Percentiles rank a stretch among this genome's conserved stretches.
These are phyloP conservation scores for Lecanicillium sp. DNA, from an alignment of 2,329 filamentous ascomycete genomes.

Conservation along the genomic window DNA sequence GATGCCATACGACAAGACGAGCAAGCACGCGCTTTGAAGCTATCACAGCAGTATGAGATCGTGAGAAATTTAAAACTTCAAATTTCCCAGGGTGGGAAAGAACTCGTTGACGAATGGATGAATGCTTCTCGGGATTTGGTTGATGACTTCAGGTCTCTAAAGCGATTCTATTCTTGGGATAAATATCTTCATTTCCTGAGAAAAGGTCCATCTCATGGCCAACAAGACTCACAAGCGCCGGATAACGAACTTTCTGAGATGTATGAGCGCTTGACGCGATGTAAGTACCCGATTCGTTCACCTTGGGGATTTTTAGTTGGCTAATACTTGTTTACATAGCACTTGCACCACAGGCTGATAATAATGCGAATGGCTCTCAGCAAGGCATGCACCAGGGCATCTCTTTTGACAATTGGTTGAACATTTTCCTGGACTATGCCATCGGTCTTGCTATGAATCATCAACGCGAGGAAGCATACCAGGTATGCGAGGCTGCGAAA, in stretches of 20 bases:
- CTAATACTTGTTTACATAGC: conserved; percentile 19
- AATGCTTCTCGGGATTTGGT: conserved; percentile 52
- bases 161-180: conserved; percentile 61
- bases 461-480: conserved; percentile 67
- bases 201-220: conserved; percentile 21
- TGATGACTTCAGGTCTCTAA: conserved; percentile 58
- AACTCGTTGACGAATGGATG: conserved; percentile 50
- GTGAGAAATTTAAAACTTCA: conserved; percentile 37
- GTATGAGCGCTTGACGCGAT: conserved; percentile 49
- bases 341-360: conserved; percentile 26
- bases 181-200: conserved; percentile 56
- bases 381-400: conserved; percentile 62
- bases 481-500: conserved; percentile 69
- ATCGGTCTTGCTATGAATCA: conserved; percentile 65
- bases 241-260: conserved; percentile 45
- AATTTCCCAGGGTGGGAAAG: conserved; percentile 35
- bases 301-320: background rate
- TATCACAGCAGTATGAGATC: conserved; percentile 37
- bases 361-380: conserved; percentile 12
- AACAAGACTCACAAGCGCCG: conserved; percentile 23
- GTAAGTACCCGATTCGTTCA: conserved; percentile 31
- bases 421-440: conserved; percentile 84
- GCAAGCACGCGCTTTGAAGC: conserved; percentile 33
- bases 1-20: conserved; percentile 40
- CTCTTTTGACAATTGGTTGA: conserved; percentile 77